Conservation (phyloP, 352 stramenopile genomes). For the Globisporangium echinulatum region DNA sequence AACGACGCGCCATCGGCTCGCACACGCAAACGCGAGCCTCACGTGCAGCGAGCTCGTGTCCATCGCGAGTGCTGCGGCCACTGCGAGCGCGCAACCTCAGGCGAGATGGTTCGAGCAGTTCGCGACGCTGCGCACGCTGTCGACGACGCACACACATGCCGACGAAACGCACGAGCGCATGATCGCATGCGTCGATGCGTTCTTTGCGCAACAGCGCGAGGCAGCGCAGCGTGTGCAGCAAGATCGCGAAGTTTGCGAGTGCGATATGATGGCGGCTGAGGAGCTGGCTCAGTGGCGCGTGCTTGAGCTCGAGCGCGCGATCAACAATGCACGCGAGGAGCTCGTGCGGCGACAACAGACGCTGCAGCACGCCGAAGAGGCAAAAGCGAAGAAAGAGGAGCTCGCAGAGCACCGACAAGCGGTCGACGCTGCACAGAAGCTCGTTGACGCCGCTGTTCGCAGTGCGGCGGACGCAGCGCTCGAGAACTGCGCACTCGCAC, state of each 20-base stretch:
- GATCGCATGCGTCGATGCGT: slow-evolving; percentile 23
- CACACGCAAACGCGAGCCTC: slow-evolving; percentile 37
- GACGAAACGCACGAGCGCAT: slow-evolving; percentile 33
- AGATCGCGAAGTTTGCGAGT: slow-evolving; percentile 21
- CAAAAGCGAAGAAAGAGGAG: slow-evolving; percentile 78
- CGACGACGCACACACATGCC: slow-evolving; percentile 7
- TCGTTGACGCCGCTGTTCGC: slow-evolving; percentile 20
- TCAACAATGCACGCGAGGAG: slow-evolving; percentile 30
- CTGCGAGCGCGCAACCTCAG: slow-evolving; percentile 22
- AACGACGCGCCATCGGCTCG: slow-evolving; percentile 41
- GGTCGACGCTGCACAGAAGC: slow-evolving; percentile 29
- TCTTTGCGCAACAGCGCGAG: slow-evolving; percentile 18
- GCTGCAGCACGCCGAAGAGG: slow-evolving; percentile 55
- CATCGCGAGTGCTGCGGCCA: slow-evolving; percentile 32
- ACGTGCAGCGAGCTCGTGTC: slow-evolving; percentile 49
- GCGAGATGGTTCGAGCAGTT: slow-evolving; percentile 49
- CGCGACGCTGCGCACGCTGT: slow-evolving; percentile 32
- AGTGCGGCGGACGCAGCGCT: slow-evolving; percentile 17
- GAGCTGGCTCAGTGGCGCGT: slow-evolving; percentile 34
- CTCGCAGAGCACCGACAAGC: slow-evolving; percentile 35
- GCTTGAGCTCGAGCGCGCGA: slow-evolving; percentile 23
- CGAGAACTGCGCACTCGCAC: slow-evolving; percentile 12
- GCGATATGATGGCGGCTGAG: slow-evolving; percentile 22
- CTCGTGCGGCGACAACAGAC: slow-evolving; percentile 26
- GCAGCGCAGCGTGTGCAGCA: slow-evolving; percentile 14